Evolutionary conservation across 768 basidiomycete genomes (phyloP).

Genomic region (Macrocybe gigantea): DNA sequence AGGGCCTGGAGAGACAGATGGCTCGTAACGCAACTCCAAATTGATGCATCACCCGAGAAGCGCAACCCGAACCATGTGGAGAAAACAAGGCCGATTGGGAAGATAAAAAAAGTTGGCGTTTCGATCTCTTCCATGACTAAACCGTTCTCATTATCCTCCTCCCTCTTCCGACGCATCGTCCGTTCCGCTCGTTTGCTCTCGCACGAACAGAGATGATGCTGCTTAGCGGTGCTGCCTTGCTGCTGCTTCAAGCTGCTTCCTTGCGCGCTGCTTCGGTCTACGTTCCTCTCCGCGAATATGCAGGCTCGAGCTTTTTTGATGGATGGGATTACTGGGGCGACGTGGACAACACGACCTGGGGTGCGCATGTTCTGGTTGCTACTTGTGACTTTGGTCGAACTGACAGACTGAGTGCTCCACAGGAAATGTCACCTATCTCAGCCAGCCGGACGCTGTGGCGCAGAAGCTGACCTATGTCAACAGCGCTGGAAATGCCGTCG

Average conservation of each 20-base stretch:
- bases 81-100: too few relatives aligned
- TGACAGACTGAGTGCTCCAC: neutral
- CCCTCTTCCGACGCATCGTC: too few relatives aligned
- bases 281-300: constrained; percentile 33
- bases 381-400: neutral
- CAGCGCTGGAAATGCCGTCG: constrained; percentile 49
- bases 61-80: too few relatives aligned
- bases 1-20: too few relatives aligned
- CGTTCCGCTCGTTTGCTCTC: too few relatives aligned
- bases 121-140: too few relatives aligned
- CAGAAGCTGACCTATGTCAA: constrained; percentile 51
- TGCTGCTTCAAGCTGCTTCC: neutral
- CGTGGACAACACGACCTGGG: constrained; percentile 39
- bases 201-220: too few relatives aligned
- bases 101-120: too few relatives aligned
- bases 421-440: constrained; percentile 44
- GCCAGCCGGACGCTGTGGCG: constrained; percentile 26
- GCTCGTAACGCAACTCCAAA: too few relatives aligned
- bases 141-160: too few relatives aligned
- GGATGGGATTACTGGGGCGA: constrained; percentile 44
- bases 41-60: too few relatives aligned
- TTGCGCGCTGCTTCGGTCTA: constrained; percentile 15
- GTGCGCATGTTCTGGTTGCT: constrained; percentile 7
- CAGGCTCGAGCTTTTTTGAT: constrained; percentile 42
- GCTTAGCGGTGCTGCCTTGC: constrained; percentile 2